Evolutionary conservation across 2,329 filamentous ascomycete species (phyloP).

Genomic region (Aspergillus pseudotamarii): DNA sequence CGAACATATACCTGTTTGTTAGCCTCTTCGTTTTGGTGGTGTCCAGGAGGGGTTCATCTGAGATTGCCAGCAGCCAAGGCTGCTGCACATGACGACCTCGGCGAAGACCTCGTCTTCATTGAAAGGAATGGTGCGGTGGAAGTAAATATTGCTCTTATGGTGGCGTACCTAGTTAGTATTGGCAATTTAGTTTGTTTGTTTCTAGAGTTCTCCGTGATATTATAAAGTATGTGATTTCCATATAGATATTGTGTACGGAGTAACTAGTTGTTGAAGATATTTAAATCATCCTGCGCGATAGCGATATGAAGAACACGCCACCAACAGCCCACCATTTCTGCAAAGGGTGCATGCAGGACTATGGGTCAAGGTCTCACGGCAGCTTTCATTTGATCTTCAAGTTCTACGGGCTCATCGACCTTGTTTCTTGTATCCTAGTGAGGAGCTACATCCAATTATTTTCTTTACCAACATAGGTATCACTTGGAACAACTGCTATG

Average conservation of each 20-base stretch:
- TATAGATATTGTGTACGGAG: too few species aligned
- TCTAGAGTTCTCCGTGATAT: too few species aligned
- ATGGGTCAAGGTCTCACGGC: background rate
- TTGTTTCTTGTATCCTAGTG: background rate
- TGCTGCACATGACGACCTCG: background rate
- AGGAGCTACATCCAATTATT: background rate
- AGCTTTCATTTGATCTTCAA: background rate
- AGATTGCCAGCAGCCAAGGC: too few species aligned
- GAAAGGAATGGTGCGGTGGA: background rate
- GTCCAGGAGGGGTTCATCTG: too few species aligned
- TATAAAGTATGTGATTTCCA: too few species aligned
- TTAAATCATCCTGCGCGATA: background rate
- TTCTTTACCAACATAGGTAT: slow-evolving; percentile 41
- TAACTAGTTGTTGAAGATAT: too few species aligned
- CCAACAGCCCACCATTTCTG: background rate
- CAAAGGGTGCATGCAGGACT: background rate
- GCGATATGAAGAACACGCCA: background rate
- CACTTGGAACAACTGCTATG: slow-evolving; percentile 47
- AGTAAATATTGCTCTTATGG: too few species aligned
- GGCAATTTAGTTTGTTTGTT: too few species aligned
- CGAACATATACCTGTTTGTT: background rate
- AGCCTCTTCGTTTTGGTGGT: background rate
- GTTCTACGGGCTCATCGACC: background rate
- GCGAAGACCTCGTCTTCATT: background rate
- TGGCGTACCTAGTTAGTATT: too few species aligned